phyloP scores from a whole-genome alignment of 2,329 filamentous ascomycete genomes.

The Sodiomyces alkalinus region DNA sequence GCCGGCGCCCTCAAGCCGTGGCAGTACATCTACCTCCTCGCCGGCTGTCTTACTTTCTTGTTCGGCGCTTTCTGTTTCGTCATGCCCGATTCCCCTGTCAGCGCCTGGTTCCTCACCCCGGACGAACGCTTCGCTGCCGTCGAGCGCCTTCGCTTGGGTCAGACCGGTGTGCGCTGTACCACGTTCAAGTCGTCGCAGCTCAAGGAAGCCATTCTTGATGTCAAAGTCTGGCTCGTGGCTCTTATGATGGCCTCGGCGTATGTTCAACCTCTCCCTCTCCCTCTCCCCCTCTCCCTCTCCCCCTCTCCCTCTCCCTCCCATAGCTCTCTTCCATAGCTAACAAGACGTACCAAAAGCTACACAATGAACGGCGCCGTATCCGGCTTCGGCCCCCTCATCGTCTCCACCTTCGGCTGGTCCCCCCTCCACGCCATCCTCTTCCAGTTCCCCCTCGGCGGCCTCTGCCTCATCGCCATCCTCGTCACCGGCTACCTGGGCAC shows the following conservation, averaged over 20 bases:
- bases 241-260: conserved; percentile 56
- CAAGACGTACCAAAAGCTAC: conserved; percentile 27
- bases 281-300: conserved; percentile 10
- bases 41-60: conserved; percentile 45
- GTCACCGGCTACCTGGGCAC: conserved; percentile 49
- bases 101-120: conserved; percentile 51
- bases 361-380: conserved; percentile 58
- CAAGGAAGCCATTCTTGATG: conserved; percentile 39
- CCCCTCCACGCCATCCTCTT: conserved; percentile 52
- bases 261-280: no score
- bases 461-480: conserved; percentile 54
- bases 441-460: conserved; percentile 57
- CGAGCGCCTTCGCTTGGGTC: conserved; percentile 44
- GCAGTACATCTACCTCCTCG: conserved; percentile 59
- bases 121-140: conserved; percentile 50
- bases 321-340: not conserved
- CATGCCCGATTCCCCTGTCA: conserved; percentile 49
- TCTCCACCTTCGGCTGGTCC: conserved; percentile 54
- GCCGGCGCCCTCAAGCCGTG: conserved; percentile 40
- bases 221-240: conserved; percentile 48
- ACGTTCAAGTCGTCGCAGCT: conserved; percentile 45
- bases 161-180: conserved; percentile 47
- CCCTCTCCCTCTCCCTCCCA: not conserved
- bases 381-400: conserved; percentile 57
- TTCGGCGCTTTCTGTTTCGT: conserved; percentile 51